Percentiles rank a stretch among this genome's conserved stretches.
These are phyloP conservation scores for Tulasnella sp. DNA, from an alignment of 768 basidiomycete species.

Conservation along the genomic window DNA sequence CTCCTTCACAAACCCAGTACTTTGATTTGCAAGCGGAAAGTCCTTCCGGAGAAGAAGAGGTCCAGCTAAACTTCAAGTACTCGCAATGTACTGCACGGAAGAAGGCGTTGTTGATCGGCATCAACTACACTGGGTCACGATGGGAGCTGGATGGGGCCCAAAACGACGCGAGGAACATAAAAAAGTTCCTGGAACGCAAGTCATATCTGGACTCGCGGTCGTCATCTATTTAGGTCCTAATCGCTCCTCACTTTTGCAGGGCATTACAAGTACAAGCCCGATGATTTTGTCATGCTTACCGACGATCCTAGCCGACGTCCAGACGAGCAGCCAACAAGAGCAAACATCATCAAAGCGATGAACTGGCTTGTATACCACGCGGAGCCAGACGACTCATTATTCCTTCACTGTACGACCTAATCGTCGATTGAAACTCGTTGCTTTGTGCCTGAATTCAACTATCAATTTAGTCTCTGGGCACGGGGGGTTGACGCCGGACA, in stretches of 20 bases:
- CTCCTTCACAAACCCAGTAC: slow-evolving; percentile 39
- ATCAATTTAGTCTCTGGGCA: slow-evolving; percentile 68
- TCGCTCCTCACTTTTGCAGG: slow-evolving; percentile 26
- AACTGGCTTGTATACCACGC: slow-evolving; percentile 83
- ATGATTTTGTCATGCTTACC: slow-evolving; percentile 78
- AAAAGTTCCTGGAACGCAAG: slow-evolving; percentile 41
- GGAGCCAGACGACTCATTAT: slow-evolving; percentile 69
- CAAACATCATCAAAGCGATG: slow-evolving; percentile 83
- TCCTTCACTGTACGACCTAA: slow-evolving; percentile 62
- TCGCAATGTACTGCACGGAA: slow-evolving; percentile 80
- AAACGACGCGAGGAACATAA: slow-evolving; percentile 79
- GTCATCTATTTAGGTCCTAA: slow-evolving; percentile 21
- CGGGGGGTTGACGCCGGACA: slow-evolving; percentile 80
- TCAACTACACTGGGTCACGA: slow-evolving; percentile 66
- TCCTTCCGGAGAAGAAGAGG: slow-evolving; percentile 8
- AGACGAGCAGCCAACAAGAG: slow-evolving; percentile 57
- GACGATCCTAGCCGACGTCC: slow-evolving; percentile 53
- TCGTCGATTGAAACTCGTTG: not conserved
- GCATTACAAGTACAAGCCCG: slow-evolving; percentile 51
- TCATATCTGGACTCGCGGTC: slow-evolving; percentile 23
- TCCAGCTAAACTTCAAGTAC: slow-evolving; percentile 52
- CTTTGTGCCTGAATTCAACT: not conserved
- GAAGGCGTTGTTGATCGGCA: slow-evolving; percentile 85
- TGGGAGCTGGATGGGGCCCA: slow-evolving; percentile 75
- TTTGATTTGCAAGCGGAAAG: slow-evolving; percentile 51